These are phyloP conservation scores for Fusarium sp. DNA, from an alignment of 2,329 filamentous ascomycete genomes.

Conservation along the genomic window DNA sequence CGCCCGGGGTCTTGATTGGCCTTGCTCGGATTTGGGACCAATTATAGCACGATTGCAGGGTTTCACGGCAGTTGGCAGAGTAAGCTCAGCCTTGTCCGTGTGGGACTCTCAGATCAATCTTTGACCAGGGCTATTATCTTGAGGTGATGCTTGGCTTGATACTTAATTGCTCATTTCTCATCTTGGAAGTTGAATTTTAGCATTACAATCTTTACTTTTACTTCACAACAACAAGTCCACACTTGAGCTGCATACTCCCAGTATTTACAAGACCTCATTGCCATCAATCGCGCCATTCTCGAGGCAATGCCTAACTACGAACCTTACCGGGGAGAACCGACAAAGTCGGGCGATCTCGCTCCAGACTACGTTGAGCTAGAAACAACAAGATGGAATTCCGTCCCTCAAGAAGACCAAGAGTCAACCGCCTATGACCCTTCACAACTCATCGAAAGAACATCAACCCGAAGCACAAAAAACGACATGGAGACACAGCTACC, in stretches of 20 bases:
- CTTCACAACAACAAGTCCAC: background rate
- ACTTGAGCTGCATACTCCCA: background rate
- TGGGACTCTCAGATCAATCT: background rate
- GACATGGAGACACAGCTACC: conserved; percentile 35
- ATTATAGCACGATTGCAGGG: background rate
- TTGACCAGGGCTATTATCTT: background rate
- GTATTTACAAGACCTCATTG: background rate
- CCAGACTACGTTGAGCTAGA: conserved; percentile 29
- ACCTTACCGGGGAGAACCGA: conserved; percentile 5
- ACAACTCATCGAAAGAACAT: background rate
- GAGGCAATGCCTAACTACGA: conserved; percentile 15
- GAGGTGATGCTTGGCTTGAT: background rate
- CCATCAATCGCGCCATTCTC: background rate
- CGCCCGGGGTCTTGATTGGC: background rate
- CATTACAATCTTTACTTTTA: background rate
- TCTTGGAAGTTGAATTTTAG: background rate
- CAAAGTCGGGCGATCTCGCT: background rate
- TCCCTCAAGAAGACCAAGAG: conserved; percentile 16
- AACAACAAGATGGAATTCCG: conserved; percentile 6
- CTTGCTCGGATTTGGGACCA: background rate
- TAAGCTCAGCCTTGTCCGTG: background rate
- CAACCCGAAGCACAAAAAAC: background rate
- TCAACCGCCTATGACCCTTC: conserved; percentile 14
- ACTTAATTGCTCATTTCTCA: background rate
- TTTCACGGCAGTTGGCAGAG: conserved; percentile 1